Conservation (phyloP, 2,329 filamentous ascomycete species). For the Metarhizium rileyi region DNA sequence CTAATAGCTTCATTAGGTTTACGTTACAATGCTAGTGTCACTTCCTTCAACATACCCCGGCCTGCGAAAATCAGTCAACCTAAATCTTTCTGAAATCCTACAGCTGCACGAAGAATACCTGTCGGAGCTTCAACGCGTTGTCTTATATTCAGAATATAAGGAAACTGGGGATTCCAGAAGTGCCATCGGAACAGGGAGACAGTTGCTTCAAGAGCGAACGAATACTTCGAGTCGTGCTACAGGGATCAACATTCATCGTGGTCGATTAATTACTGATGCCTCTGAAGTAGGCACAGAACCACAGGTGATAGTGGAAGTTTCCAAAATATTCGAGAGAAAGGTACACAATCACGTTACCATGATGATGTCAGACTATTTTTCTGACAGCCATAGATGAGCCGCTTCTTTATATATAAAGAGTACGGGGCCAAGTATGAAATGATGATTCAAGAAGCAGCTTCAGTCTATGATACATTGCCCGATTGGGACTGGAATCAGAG, state of each 20-base stretch:
- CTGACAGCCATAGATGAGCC: conserved; percentile 51
- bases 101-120: conserved; percentile 77
- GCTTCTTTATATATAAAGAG: conserved; percentile 82
- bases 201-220: conserved; percentile 11
- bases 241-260: conserved; percentile 16
- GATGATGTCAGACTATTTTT: background rate
- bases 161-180: conserved; percentile 37
- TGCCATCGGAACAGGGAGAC: background rate
- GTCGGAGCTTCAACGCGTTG: conserved; percentile 57
- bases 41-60: conserved; percentile 54
- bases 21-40: conserved; percentile 66
- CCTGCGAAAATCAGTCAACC: conserved; percentile 63
- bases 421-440: conserved; percentile 86
- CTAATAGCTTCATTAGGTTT: conserved; percentile 43
- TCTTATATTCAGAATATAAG: conserved; percentile 59
- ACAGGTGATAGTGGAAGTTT: conserved; percentile 48
- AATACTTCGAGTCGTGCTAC: conserved; percentile 36
- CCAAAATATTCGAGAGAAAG: conserved; percentile 50
- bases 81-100: conserved; percentile 70
- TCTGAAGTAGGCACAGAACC: conserved; percentile 43
- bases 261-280: background rate
- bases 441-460: conserved; percentile 67
- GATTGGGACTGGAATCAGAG: conserved; percentile 74
- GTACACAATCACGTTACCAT: conserved; percentile 23
- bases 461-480: conserved; percentile 56